Percentiles rank a stretch among this genome's conserved stretches.
Conservation (phyloP, 495 filamentous ascomycete species). For the Pyrenula aspistea region DNA sequence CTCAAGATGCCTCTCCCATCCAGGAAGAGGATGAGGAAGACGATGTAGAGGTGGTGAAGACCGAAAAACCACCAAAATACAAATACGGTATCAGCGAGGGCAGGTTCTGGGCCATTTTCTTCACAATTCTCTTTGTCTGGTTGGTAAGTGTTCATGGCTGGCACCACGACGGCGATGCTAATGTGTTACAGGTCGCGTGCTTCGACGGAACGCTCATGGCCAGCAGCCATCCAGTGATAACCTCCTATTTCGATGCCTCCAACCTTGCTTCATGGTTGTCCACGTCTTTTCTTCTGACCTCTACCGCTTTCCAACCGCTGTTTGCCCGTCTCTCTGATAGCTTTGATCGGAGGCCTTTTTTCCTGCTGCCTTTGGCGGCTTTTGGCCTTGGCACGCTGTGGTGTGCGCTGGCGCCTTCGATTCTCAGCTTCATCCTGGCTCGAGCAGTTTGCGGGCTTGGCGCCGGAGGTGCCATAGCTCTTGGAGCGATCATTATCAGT, state of each 20-base stretch:
- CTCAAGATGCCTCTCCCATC: neutral
- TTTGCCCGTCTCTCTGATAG: slow-evolving; percentile 63
- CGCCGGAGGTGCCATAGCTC: slow-evolving; percentile 72
- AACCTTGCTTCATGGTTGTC: slow-evolving; percentile 77
- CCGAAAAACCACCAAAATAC: neutral
- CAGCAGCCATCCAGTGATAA: slow-evolving; percentile 71
- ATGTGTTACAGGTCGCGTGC: slow-evolving; percentile 38
- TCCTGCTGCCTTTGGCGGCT: slow-evolving; percentile 47
- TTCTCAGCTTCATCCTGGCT: slow-evolving; percentile 60
- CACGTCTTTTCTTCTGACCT: slow-evolving; percentile 64
- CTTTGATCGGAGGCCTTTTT: slow-evolving; percentile 55
- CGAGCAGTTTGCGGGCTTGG: slow-evolving; percentile 70
- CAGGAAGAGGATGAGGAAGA: neutral
- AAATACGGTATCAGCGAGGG: neutral
- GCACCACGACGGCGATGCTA: too few relatives aligned
- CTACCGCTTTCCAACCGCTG: slow-evolving; percentile 61
- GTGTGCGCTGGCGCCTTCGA: slow-evolving; percentile 61
- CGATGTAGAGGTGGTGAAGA: neutral
- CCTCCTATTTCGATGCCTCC: slow-evolving; percentile 61
- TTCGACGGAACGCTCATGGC: slow-evolving; percentile 78
- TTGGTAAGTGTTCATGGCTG: neutral
- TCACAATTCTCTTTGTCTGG: neutral
- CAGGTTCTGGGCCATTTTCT: neutral
- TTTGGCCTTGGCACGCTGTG: slow-evolving; percentile 58
- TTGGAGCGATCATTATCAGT: slow-evolving; percentile 68